Base-by-base conservation (phyloP, 768 basidiomycete species). In the Naganishia randhawae region DNA sequence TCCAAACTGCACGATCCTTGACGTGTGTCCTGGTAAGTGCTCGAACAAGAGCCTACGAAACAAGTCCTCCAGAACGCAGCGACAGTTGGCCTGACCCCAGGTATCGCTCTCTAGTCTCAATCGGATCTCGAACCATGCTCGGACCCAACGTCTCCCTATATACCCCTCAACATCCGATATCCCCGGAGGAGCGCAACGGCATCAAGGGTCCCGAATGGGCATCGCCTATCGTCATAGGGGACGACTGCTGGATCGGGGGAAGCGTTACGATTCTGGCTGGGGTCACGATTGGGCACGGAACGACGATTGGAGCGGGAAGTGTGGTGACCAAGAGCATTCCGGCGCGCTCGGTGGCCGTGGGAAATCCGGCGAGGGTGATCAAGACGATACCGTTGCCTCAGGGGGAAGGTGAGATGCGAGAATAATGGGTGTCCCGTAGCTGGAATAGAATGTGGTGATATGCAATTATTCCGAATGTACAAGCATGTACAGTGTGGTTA, bases 231-330 rank as follows among this genome's bases (percentile, higher is more conserved):
- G 57, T 33, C n/a, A 78, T 81, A 25, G 81, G 76, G 7, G 70
- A 77, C 16, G 81, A 82, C 66, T 78, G 76, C 68, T 82, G 81
- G 81, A 72, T 82, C 29, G 80, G 80, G 0, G 81, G 76, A 0
- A 69, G 71, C 16, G 80, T 74, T 0, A 73, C 72, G 35, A 71
- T 82, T 27, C 51, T 74, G 1, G 72, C 76, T 1, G 76, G 77
- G 3, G 77, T 81, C 1, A 78, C 69, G 25, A 77, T 82, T 14
- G 81, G 81, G 0, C 50, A 75, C 29, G 81, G 81, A 0, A 39
- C 27, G 0, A 77, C 76, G 2, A 70, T 82, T 17, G 81, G 80
- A 3, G 81, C 79, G 0, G 77, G 77, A 1, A 63, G 53, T 13
- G 76, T 81, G 13, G 77, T 81, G 2, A 78, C 79, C 0, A 81